Base-by-base conservation (phyloP, 176 grass and related monocot species). In the Aegilops longissima region DNA sequence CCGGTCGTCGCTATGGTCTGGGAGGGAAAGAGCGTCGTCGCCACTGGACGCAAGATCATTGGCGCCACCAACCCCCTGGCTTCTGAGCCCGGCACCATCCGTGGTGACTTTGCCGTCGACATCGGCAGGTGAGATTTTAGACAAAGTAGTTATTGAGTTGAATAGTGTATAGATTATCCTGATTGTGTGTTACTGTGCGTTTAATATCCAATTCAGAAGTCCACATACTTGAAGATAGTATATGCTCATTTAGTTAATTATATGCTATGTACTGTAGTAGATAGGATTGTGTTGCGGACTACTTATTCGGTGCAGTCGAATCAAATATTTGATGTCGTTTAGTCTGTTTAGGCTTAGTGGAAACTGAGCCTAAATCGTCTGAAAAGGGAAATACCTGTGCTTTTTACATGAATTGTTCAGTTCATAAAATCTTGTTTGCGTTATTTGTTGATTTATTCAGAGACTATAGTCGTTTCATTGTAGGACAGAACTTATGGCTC, bases 1-100 rank as follows among this genome's bases (percentile, higher is more conserved):
- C 97, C 97, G 9, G 97, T 96, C 47, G 97, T 96, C 23, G 97
- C 97, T 80, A 99, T 96, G 97, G 97, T 96, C 36, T 99, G 97
- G 97, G 97, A 92, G 80, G 97, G 97, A 47, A 99, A 96, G 90
- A 88, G 83, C 63, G 94, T 99, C 12, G 97, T 99, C 12, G 13
- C 80, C 61, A 96, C 94, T 20, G 97, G 97, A 40, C 97, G 97
- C 87, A 94, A 92, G 93, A 90, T 96, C 52, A 88, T 99, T 16
- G 97, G 97, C 1, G 97, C 97, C 67, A 99, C 97, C 82, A 89
- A 91, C 81, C 97, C 97, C 23, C 91, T 86, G 18, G 90, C 95
- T 6, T 79, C 97, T 5, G 90, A 88, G 35, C 94, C 97, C 0
- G 97, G 97, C 35, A 94, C 97, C 83, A 99, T 99, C 85, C 93